Evolutionary conservation across 2,329 filamentous ascomycete species (phyloP).

Genomic region (Calonectria fujianensis): DNA sequence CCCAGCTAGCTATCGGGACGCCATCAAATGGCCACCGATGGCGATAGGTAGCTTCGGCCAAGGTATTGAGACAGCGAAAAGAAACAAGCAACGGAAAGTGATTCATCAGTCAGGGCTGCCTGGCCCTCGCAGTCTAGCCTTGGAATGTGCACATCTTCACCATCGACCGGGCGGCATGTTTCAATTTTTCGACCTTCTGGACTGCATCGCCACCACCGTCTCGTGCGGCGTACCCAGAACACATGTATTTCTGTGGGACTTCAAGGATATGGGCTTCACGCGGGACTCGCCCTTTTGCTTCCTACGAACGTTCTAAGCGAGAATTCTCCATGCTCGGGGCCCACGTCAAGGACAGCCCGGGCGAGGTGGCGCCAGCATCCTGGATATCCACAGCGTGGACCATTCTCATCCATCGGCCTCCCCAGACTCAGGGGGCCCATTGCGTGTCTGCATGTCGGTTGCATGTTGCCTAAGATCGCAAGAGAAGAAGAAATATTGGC

Average conservation of each 20-base stretch:
- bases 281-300: not conserved
- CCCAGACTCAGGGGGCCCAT: not conserved
- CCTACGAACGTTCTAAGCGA: not conserved
- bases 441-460: not conserved
- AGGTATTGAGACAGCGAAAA: not conserved
- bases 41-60: not conserved
- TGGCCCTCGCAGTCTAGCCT: not conserved
- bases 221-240: not conserved
- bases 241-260: not conserved
- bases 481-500: not conserved
- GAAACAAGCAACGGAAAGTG: conserved; percentile 6
- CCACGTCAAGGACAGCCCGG: not conserved
- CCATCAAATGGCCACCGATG: not conserved
- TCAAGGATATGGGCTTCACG: not conserved
- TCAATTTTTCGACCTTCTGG: conserved; percentile 4
- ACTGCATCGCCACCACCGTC: conserved; percentile 8
- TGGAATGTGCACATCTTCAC: not conserved
- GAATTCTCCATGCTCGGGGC: not conserved
- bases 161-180: not conserved
- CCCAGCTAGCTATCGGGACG: not conserved
- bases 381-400: not conserved
- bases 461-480: not conserved
- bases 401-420: conserved; percentile 6
- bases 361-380: not conserved
- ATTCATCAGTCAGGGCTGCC: not conserved